Percentiles rank a stretch among this genome's conserved stretches.
Conservation (phyloP, 495 filamentous ascomycete species). For the Chlorociboria aeruginascens region DNA sequence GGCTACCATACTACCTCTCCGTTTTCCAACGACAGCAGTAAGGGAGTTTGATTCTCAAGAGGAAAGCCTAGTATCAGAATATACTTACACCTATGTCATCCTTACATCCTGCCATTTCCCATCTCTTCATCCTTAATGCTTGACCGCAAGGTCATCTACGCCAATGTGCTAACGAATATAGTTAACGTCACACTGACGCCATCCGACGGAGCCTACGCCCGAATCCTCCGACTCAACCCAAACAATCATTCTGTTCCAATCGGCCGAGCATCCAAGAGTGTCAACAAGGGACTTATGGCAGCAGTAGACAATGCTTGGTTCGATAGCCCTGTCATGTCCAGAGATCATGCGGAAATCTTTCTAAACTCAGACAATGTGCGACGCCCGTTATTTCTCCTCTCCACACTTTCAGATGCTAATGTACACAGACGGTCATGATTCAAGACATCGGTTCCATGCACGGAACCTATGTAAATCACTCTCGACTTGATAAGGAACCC, state of each 20-base stretch:
- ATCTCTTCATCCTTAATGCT: background rate
- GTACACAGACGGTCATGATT: constrained; percentile 28
- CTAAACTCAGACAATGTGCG: constrained; percentile 33
- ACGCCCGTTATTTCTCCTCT: background rate
- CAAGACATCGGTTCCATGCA: constrained; percentile 44
- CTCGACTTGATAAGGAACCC: constrained; percentile 19
- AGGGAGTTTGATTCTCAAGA: no score
- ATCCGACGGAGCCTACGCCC: constrained; percentile 12
- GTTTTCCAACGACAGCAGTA: no score
- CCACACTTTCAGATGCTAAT: constrained; percentile 4
- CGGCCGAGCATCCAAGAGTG: constrained; percentile 50
- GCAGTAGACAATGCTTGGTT: constrained; percentile 57
- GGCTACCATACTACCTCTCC: background rate
- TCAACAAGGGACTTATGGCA: constrained; percentile 37
- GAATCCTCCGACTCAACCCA: constrained; percentile 16
- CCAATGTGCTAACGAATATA: constrained; percentile 10
- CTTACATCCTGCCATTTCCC: background rate
- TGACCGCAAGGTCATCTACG: background rate
- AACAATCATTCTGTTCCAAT: constrained; percentile 24
- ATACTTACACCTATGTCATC: no score
- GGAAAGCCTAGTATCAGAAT: no score
- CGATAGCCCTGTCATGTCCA: constrained; percentile 71
- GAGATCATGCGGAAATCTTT: constrained; percentile 55
- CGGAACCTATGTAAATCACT: constrained; percentile 35
- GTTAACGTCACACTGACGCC: constrained; percentile 20